Evolutionary conservation across 176 grass and related monocot genomes (phyloP).

Genomic region (Musa troglodytarum): DNA sequence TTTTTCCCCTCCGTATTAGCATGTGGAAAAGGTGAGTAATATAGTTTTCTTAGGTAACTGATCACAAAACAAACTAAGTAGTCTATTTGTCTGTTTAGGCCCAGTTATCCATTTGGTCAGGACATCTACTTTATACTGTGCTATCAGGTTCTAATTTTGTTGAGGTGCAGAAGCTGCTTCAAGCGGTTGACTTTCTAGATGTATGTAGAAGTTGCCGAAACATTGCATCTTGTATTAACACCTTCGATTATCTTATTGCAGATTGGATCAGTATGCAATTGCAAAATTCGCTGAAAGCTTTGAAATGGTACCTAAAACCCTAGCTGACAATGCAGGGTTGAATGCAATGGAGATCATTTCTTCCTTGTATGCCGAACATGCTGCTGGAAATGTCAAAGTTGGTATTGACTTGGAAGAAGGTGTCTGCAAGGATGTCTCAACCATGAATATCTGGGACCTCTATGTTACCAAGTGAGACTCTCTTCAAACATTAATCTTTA

Average conservation of each 20-base stretch:
- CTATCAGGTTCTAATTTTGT: too few species aligned
- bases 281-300: slow-evolving; percentile 92
- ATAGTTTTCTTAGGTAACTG: too few species aligned
- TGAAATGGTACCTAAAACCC: slow-evolving; percentile 92
- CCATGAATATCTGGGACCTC: slow-evolving; percentile 84
- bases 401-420: slow-evolving; percentile 70
- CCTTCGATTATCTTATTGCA: slow-evolving; percentile 30
- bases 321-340: slow-evolving; percentile 86
- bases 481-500: background rate
- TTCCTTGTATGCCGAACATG: slow-evolving; percentile 94
- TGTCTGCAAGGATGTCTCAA: slow-evolving; percentile 62
- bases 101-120: too few species aligned
- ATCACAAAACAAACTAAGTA: too few species aligned
- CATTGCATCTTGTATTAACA: background rate
- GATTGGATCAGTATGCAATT: slow-evolving; percentile 92
- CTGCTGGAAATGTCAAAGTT: slow-evolving; percentile 56
- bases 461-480: slow-evolving; percentile 73
- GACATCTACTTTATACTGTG: too few species aligned
- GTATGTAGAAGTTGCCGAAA: background rate
- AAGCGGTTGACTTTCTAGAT: too few species aligned
- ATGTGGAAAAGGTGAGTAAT: too few species aligned
- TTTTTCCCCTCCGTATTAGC: too few species aligned
- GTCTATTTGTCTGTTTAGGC: too few species aligned
- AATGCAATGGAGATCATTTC: slow-evolving; percentile 92
- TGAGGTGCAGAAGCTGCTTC: background rate